Evolutionary conservation across 2,329 filamentous ascomycete species (phyloP).

Genomic region (Colletotrichum endophyticum): DNA sequence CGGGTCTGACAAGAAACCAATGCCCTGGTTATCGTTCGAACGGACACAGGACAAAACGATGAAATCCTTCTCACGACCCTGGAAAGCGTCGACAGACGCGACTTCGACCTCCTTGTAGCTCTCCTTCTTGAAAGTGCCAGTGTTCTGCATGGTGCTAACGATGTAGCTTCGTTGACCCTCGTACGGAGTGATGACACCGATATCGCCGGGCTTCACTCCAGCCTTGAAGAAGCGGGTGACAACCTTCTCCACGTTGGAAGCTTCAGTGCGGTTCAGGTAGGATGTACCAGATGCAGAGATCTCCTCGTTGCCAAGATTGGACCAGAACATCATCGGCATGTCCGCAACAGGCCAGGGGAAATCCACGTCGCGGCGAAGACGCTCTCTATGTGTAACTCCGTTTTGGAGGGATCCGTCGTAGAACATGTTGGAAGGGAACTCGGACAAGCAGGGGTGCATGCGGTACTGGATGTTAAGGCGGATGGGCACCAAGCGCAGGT

Average conservation of each 20-base stretch:
- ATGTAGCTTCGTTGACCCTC: constrained; percentile 98
- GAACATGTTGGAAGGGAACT: constrained; percentile 99
- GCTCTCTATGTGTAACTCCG: constrained; percentile 87
- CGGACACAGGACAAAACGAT: constrained; percentile 97
- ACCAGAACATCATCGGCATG: constrained; percentile 99
- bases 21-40: constrained; percentile 98
- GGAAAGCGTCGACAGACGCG: constrained; percentile 97
- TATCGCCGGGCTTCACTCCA: constrained; percentile 89
- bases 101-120: constrained; percentile 99
- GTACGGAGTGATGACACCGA: constrained; percentile 98
- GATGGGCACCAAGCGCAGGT: constrained; percentile 88
- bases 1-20: constrained; percentile 97
- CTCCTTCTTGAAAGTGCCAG: constrained; percentile 97
- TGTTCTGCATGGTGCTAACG: constrained; percentile 99
- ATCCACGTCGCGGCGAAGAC: constrained; percentile 90
- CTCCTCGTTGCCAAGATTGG: constrained; percentile 95
- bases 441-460: constrained; percentile 97
- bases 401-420: constrained; percentile 98
- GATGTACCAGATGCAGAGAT: constrained; percentile 98
- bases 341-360: constrained; percentile 97
- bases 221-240: constrained; percentile 99
- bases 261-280: constrained; percentile 96
- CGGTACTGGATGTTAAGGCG: constrained; percentile 97
- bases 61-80: constrained; percentile 98
- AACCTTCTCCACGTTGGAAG: constrained; percentile 97